phyloP scores from a whole-genome alignment of 2,329 filamentous ascomycete species.

The Fusarium palustre region DNA sequence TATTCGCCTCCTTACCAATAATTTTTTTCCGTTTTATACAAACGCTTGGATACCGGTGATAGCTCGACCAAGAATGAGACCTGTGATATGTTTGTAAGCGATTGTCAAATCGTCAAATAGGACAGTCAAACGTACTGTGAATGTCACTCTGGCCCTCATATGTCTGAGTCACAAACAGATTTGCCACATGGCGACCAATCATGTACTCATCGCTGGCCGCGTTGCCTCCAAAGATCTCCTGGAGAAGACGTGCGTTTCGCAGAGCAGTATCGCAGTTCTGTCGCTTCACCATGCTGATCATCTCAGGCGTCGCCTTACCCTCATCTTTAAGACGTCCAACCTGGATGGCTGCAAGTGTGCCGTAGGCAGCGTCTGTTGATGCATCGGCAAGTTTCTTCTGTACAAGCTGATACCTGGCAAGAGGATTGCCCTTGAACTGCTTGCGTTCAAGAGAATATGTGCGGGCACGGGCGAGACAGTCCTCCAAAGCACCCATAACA shows the following conservation, averaged over 20 bases:
- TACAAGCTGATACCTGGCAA: slow-evolving; percentile 95
- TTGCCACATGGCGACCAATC: slow-evolving; percentile 94
- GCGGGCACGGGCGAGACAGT: slow-evolving; percentile 83
- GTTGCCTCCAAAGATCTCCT: slow-evolving; percentile 97
- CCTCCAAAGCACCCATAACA: slow-evolving; percentile 92
- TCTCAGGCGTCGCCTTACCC: slow-evolving; percentile 88
- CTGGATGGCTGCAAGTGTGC: slow-evolving; percentile 89
- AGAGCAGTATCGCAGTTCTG: slow-evolving; percentile 96
- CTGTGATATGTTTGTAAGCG: slow-evolving; percentile 57
- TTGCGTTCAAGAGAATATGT: slow-evolving; percentile 91
- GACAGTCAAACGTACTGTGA: slow-evolving; percentile 75
- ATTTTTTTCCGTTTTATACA: slow-evolving; percentile 58
- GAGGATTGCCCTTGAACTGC: slow-evolving; percentile 95
- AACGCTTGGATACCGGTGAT: slow-evolving; percentile 85
- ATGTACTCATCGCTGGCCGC: slow-evolving; percentile 98
- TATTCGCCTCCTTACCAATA: slow-evolving; percentile 27
- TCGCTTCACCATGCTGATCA: slow-evolving; percentile 96
- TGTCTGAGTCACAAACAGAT: slow-evolving; percentile 96
- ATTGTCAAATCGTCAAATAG: slow-evolving; percentile 2
- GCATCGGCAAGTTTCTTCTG: slow-evolving; percentile 99
- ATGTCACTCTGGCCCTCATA: slow-evolving; percentile 99
- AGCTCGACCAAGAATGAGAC: slow-evolving; percentile 74
- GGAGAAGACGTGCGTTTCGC: slow-evolving; percentile 80
- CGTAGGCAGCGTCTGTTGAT: slow-evolving; percentile 88
- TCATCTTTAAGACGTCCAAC: slow-evolving; percentile 94